Base-by-base conservation (phyloP, 2,329 filamentous ascomycete genomes). In the Fusarium kyushuense region DNA sequence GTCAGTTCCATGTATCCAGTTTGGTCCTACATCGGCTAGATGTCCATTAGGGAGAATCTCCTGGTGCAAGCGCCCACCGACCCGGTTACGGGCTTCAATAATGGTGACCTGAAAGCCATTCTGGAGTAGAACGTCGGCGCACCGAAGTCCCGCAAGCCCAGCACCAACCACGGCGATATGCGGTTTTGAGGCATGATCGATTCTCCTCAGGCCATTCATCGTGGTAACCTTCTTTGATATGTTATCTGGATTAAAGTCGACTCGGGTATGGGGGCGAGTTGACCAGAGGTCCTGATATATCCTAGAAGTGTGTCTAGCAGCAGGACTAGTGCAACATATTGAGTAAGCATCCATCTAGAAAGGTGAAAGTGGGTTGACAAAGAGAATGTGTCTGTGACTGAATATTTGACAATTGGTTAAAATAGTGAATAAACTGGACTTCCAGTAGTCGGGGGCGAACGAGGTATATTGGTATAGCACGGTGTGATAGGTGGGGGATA, bases 1-100 rank as follows among this genome's bases (percentile, higher is more conserved):
- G 1, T 86, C 81, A 8, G 89, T 92, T 33, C 91, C 91, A 63
- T 94, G 91, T 52, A 94, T 92, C 91, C 91, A 94, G 72, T 93
- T 94, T n/a, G 91, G 89, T 1, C 91, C 91, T 32, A 86, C 77
- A 67, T 89, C 87, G n/a, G 87, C 82, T 10, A 82, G 68, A 30
- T 81, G 78, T 1, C 83, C 83, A 38, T 84, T 85, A 14, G 79
- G 77, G 5, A 89, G 79, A 23, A 73, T 76, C 51, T 81, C 77
- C 71, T 89, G 87, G 55, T 83, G 79, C 30, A 92, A 82, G 32
- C 91, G 84, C 2, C 91, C 91, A 13, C 91, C 91, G 38, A 93
- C 75, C 9, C 91, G 84, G 72, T 89, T 78, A 17, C 91, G 83
- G 11, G 86, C 91, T 75, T 94, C 91, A 19, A 93, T 79, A 14